These are phyloP conservation scores for Clitocybe nebularis DNA, from an alignment of 1,284 basidiomycete species.

Conservation along the genomic window DNA sequence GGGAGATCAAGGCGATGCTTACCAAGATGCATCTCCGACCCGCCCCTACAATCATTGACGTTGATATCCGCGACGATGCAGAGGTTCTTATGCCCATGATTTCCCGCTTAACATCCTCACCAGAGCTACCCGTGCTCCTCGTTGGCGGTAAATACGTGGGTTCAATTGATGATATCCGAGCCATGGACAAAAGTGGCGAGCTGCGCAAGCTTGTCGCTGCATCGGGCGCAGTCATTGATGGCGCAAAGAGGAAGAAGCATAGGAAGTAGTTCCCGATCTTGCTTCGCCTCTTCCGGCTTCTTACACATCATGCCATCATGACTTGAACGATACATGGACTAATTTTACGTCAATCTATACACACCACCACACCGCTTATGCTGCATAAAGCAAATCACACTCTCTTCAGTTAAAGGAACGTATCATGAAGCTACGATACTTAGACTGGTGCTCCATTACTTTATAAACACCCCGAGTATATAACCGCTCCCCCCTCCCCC, in stretches of 20 bases:
- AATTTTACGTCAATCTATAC: too few relatives aligned
- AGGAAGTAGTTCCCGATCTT: slow-evolving; percentile 25
- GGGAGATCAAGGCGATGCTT: slow-evolving; percentile 67
- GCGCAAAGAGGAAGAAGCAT: slow-evolving; percentile 53
- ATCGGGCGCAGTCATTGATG: slow-evolving; percentile 57
- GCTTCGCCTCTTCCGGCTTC: not conserved
- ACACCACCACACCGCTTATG: too few relatives aligned
- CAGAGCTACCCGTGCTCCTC: slow-evolving; percentile 67
- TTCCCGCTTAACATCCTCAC: slow-evolving; percentile 46
- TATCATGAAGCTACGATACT: slow-evolving; percentile 1
- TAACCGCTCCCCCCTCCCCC: too few relatives aligned
- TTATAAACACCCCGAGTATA: too few relatives aligned
- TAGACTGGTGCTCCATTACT: too few relatives aligned
- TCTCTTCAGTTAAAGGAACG: not conserved
- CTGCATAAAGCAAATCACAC: not conserved
- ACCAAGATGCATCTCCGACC: slow-evolving; percentile 60
- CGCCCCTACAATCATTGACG: slow-evolving; percentile 67
- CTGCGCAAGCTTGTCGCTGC: slow-evolving; percentile 48
- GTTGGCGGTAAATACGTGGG: slow-evolving; percentile 63
- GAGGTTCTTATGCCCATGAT: slow-evolving; percentile 46
- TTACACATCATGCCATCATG: not conserved
- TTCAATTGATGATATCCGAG: slow-evolving; percentile 52
- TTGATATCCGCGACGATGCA: slow-evolving; percentile 58
- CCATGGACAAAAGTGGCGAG: slow-evolving; percentile 45
- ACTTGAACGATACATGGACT: not conserved